Evolutionary conservation across 106 monocot genomes (phyloP).

Genomic region (Dendrobium huoshanense): DNA sequence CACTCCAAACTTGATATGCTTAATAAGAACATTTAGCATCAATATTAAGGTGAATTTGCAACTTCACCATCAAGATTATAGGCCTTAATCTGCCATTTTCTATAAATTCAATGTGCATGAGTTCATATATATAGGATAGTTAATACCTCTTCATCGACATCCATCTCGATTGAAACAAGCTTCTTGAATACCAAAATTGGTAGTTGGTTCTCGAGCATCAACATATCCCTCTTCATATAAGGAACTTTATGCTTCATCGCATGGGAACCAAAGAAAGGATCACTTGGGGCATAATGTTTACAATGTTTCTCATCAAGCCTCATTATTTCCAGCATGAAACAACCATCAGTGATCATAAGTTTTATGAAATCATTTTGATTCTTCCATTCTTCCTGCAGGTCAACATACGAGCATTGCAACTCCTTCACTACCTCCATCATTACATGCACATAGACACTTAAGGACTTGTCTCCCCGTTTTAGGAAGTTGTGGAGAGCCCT

Average conservation of each 20-base stretch:
- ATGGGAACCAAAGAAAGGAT: conserved; percentile 54
- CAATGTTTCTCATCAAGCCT: not conserved
- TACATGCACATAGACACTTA: conserved; percentile 7
- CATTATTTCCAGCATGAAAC: conserved; percentile 34
- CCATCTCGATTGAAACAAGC: conserved; percentile 22
- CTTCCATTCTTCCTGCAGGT: conserved; percentile 11
- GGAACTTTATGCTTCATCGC: conserved; percentile 33
- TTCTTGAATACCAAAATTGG: conserved; percentile 40
- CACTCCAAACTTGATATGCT: too few species aligned
- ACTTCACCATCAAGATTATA: too few species aligned
- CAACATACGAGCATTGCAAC: conserved; percentile 18
- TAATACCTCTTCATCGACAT: not conserved
- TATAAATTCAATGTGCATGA: too few species aligned
- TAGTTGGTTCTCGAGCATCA: conserved; percentile 35
- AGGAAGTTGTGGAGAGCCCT: conserved; percentile 27
- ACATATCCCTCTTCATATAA: conserved; percentile 44
- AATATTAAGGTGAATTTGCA: too few species aligned
- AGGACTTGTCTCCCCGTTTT: conserved; percentile 1
- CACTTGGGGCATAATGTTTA: conserved; percentile 26
- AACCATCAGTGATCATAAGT: conserved; percentile 24
- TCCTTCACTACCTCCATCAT: conserved; percentile 12
- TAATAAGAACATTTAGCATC: too few species aligned
- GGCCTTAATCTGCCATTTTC: too few species aligned
- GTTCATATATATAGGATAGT: not conserved
- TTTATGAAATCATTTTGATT: conserved; percentile 6